A percentile compares a stretch with the other conserved stretches of the same genome.
Evolutionary conservation across 805 yeast genomes (phyloP).

Genomic region (Zygosaccharomyces gambellarensis): DNA sequence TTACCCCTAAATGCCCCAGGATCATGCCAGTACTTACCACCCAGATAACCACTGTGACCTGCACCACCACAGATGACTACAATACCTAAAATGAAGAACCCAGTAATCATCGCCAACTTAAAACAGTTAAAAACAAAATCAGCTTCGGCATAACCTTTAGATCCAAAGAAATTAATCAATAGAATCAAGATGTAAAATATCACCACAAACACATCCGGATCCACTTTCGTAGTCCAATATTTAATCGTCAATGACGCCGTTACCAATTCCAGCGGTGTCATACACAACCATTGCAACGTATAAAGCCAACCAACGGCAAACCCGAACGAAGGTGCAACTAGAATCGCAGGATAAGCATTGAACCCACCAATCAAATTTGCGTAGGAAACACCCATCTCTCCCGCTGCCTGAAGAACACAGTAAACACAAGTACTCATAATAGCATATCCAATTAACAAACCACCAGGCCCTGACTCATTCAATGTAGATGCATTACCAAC

Average conservation of each 20-base stretch:
- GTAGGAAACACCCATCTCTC: slow-evolving; percentile 65
- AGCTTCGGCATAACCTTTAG: slow-evolving; percentile 60
- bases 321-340: slow-evolving; percentile 64
- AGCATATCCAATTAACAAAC: slow-evolving; percentile 52
- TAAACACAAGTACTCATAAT: slow-evolving; percentile 58
- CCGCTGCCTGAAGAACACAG: slow-evolving; percentile 57
- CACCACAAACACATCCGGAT: slow-evolving; percentile 55
- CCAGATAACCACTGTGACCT: slow-evolving; percentile 47
- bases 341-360: slow-evolving; percentile 54
- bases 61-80: slow-evolving; percentile 56
- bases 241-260: slow-evolving; percentile 55
- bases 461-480: slow-evolving; percentile 60
- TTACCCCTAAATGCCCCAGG: slow-evolving; percentile 60
- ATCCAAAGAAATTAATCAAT: slow-evolving; percentile 49
- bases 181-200: slow-evolving; percentile 50
- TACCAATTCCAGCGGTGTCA: slow-evolving; percentile 61
- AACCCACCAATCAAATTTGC: slow-evolving; percentile 59
- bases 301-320: slow-evolving; percentile 73
- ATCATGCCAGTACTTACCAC: slow-evolving; percentile 53
- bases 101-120: slow-evolving; percentile 54
- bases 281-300: slow-evolving; percentile 58
- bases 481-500: slow-evolving; percentile 64
- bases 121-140: slow-evolving; percentile 56
- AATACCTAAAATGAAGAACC: slow-evolving; percentile 57
- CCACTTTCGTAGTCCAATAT: slow-evolving; percentile 47